Evolutionary conservation across 345 rosid species (phyloP).

Genomic region (Rhodamnia argentea): DNA sequence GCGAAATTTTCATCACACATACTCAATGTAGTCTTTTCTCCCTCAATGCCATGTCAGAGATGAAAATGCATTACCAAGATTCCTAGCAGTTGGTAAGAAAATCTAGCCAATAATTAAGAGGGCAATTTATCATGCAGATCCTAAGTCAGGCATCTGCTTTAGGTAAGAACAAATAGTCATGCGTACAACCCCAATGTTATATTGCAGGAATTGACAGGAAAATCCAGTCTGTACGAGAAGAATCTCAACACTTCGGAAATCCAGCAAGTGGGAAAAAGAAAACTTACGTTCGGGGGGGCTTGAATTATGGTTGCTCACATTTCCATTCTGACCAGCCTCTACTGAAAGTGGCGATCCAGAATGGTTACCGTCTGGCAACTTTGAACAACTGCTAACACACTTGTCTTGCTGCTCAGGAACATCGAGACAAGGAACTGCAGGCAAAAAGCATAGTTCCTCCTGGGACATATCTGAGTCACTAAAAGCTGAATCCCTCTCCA

Average conservation of each 20-base stretch:
- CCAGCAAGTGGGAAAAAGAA: neutral
- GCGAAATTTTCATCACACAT: neutral
- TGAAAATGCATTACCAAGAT: neutral
- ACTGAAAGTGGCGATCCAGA: constrained; percentile 81
- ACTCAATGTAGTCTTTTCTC: neutral
- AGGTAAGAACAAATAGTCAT: neutral
- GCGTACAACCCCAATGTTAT: neutral
- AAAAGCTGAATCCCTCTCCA: constrained; percentile 64
- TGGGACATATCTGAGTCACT: constrained; percentile 97
- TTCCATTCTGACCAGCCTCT: constrained; percentile 70
- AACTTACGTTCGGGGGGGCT: constrained; percentile 77
- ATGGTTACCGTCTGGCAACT: constrained; percentile 53
- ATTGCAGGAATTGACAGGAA: neutral
- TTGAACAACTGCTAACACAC: constrained; percentile 45
- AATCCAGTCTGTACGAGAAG: neutral
- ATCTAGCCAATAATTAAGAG: neutral
- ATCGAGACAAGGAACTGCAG: constrained; percentile 82
- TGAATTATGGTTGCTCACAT: constrained; percentile 38
- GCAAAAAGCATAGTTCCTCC: constrained; percentile 90
- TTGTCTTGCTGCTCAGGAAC: constrained; percentile 59
- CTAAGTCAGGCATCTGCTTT: neutral
- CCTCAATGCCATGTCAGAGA: neutral
- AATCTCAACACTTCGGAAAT: neutral
- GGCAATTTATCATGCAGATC: neutral
- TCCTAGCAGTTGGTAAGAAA: neutral